Percentiles rank a stretch among this genome's conserved stretches.
Evolutionary conservation across 2,329 filamentous ascomycete species (phyloP).

Genomic region (Fusarium devonianum): DNA sequence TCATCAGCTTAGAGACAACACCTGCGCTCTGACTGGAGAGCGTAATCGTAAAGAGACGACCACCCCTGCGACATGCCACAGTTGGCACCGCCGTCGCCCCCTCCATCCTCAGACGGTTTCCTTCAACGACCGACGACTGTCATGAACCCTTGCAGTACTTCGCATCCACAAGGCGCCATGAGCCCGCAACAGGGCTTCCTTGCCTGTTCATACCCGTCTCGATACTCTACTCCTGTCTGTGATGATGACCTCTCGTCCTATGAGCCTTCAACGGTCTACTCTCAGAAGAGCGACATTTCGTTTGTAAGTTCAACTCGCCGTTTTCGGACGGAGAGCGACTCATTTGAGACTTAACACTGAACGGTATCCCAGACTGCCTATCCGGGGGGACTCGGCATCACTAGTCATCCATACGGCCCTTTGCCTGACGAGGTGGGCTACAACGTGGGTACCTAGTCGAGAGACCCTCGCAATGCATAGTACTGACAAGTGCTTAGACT

Average conservation of each 20-base stretch:
- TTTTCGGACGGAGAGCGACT: background rate
- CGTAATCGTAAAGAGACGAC: constrained; percentile 6
- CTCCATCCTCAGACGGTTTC: constrained; percentile 46
- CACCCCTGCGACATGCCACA: constrained; percentile 46
- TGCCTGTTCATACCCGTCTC: constrained; percentile 15
- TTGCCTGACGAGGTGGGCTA: constrained; percentile 34
- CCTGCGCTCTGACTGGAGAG: background rate
- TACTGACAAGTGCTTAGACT: constrained; percentile 21
- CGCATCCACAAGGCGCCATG: constrained; percentile 20
- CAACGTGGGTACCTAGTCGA: constrained; percentile 25
- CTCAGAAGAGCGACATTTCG: constrained; percentile 23
- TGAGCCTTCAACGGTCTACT: constrained; percentile 28
- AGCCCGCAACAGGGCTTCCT: constrained; percentile 15
- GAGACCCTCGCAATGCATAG: background rate
- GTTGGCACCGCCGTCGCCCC: constrained; percentile 54
- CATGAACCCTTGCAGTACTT: constrained; percentile 27
- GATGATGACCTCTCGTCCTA: constrained; percentile 31
- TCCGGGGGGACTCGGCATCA: constrained; percentile 9
- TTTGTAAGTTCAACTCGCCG: constrained; percentile 26
- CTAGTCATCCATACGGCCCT: constrained; percentile 29
- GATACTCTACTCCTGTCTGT: constrained; percentile 31
- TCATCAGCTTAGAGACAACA: background rate
- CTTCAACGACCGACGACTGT: constrained; percentile 17
- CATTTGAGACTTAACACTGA: background rate
- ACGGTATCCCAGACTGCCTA: constrained; percentile 21